These are phyloP conservation scores for Stephania japonica DNA, from an alignment of 164 flowering plant genomes.

Conservation along the genomic window DNA sequence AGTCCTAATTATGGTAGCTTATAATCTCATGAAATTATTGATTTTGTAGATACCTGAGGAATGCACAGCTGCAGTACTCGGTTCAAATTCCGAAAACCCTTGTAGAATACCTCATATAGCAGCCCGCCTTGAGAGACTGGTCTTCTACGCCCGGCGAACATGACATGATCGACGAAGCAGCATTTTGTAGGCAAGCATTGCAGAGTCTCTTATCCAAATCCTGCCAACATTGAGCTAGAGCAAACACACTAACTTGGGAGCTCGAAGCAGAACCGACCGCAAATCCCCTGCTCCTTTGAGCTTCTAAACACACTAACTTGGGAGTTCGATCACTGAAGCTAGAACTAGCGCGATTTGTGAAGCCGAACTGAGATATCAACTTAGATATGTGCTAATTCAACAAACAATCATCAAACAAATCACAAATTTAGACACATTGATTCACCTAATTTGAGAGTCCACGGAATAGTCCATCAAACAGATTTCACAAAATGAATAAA, in stretches of 20 bases:
- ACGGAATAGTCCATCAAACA: too few species aligned
- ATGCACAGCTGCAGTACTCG: neutral
- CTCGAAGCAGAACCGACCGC: neutral
- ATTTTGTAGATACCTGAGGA: neutral
- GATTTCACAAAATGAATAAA: too few species aligned
- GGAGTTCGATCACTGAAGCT: too few species aligned
- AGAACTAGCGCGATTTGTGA: too few species aligned
- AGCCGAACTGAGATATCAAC: too few species aligned
- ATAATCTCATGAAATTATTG: neutral
- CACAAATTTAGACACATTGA: too few species aligned
- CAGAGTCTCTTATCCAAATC: neutral
- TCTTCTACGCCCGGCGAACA: neutral
- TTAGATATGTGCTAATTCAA: too few species aligned
- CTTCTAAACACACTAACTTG: too few species aligned
- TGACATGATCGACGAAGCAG: neutral
- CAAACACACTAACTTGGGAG: neutral
- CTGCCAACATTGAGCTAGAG: neutral
- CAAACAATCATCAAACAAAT: too few species aligned
- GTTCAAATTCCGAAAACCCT: neutral
- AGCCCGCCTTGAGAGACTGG: neutral
- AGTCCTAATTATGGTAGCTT: neutral
- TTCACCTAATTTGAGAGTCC: too few species aligned
- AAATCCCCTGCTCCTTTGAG: neutral
- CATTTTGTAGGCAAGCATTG: neutral
- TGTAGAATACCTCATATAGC: neutral